These are phyloP conservation scores for Diutina mesorugosa DNA, from an alignment of 1,139 yeast species.

Conservation along the genomic window DNA sequence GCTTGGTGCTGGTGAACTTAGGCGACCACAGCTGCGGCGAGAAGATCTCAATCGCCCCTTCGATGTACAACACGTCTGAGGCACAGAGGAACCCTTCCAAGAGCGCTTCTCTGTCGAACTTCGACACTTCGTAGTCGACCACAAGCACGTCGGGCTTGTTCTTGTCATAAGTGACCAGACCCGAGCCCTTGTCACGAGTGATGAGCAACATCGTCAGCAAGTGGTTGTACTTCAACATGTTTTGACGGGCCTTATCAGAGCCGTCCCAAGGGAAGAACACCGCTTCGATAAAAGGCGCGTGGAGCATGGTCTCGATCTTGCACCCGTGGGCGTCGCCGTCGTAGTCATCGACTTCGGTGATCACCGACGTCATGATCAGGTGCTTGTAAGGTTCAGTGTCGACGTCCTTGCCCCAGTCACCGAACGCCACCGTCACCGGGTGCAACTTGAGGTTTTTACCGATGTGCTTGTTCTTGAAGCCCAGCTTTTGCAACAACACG, in stretches of 20 bases:
- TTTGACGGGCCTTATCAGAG: constrained; percentile 21
- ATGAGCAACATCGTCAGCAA: constrained; percentile 32
- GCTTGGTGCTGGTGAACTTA: constrained; percentile 24
- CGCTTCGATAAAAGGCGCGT: constrained; percentile 29
- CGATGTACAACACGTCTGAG: constrained; percentile 36
- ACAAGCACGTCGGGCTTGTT: constrained; percentile 22
- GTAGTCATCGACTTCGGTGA: constrained; percentile 35
- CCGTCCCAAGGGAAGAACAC: constrained; percentile 33
- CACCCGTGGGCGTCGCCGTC: constrained; percentile 50
- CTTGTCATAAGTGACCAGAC: constrained; percentile 24
- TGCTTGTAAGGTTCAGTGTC: constrained; percentile 24
- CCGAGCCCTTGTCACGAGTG: constrained; percentile 35
- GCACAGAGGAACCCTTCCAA: constrained; percentile 26
- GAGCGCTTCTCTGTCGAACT: constrained; percentile 32
- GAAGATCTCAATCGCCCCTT: constrained; percentile 37
- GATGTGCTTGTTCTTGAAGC: constrained; percentile 40
- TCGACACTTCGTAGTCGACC: constrained; percentile 28
- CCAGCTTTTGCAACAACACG: constrained; percentile 33
- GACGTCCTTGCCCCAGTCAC: constrained; percentile 16
- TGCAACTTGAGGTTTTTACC: constrained; percentile 43
- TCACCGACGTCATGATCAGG: constrained; percentile 40
- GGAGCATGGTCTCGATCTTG: constrained; percentile 38
- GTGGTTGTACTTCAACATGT: constrained; percentile 26
- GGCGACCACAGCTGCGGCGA: constrained; percentile 27
- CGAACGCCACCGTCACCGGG: constrained; percentile 30